Evolutionary conservation across 2,329 filamentous ascomycete species (phyloP).

Genomic region (Achaetomium macrosporum): DNA sequence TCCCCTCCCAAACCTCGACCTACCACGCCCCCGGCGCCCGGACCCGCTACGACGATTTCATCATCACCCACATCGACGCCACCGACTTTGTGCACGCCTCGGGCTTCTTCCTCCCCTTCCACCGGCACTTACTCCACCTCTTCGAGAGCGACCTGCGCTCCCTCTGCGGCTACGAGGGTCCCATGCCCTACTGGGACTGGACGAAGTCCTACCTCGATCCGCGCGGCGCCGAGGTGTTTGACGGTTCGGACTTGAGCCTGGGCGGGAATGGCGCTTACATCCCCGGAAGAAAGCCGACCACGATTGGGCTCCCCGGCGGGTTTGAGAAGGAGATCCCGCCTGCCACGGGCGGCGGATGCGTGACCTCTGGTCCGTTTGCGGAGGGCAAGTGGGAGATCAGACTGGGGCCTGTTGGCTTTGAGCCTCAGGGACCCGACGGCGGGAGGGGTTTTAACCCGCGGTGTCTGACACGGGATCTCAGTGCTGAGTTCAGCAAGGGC

Average conservation of each 20-base stretch:
- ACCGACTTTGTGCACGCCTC: slow-evolving; percentile 17
- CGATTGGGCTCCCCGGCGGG: background rate
- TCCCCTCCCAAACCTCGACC: background rate
- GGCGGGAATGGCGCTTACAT: slow-evolving; percentile 17
- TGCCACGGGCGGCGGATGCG: slow-evolving; percentile 19
- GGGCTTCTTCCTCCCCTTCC: slow-evolving; percentile 19
- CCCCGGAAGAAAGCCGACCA: background rate
- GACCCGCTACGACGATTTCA: slow-evolving; percentile 20
- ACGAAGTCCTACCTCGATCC: slow-evolving; percentile 14
- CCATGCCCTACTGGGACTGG: slow-evolving; percentile 33
- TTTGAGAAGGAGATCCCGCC: slow-evolving; percentile 4
- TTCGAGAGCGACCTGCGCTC: slow-evolving; percentile 2
- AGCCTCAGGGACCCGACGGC: slow-evolving; percentile 8
- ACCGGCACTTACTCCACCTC: slow-evolving; percentile 14
- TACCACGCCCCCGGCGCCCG: slow-evolving; percentile 11
- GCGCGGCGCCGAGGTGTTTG: slow-evolving; percentile 12
- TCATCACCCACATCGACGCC: slow-evolving; percentile 17
- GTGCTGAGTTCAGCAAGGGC: background rate
- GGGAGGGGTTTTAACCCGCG: slow-evolving; percentile 21
- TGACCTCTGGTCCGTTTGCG: slow-evolving; percentile 15
- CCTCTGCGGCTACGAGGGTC: slow-evolving; percentile 14
- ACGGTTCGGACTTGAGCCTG: slow-evolving; percentile 12
- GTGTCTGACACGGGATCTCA: slow-evolving; percentile 19
- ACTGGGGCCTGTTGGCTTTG: slow-evolving; percentile 15
- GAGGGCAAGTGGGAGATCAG: slow-evolving; percentile 8